Conservation (phyloP, 2,329 filamentous ascomycete species). For the Paradendryphiella salina region DNA sequence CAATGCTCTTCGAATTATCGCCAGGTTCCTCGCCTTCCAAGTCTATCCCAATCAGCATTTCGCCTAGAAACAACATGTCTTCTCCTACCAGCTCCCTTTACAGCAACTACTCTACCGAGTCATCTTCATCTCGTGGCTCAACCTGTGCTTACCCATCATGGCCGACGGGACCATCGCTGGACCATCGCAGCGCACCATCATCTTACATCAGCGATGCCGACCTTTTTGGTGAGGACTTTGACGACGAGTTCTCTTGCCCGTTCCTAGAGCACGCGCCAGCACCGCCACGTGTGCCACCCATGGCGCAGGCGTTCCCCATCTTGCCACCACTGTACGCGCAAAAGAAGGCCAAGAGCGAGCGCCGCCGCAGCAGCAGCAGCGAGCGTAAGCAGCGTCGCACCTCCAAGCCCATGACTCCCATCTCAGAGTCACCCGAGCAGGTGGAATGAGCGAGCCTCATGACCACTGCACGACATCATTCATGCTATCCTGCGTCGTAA, state of each 20-base stretch:
- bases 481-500: constrained; percentile 10
- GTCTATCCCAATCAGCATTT: constrained; percentile 46
- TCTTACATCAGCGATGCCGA: constrained; percentile 50
- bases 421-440: constrained; percentile 47
- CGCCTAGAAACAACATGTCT: constrained; percentile 41
- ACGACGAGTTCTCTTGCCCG: constrained; percentile 38
- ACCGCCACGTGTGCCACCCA: constrained; percentile 44
- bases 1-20: constrained; percentile 46
- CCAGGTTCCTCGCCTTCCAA: constrained; percentile 45
- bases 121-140: constrained; percentile 37
- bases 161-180: constrained; percentile 45
- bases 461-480: not conserved
- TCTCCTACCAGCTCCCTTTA: constrained; percentile 44
- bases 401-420: constrained; percentile 50
- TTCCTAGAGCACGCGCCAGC: constrained; percentile 48
- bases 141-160: constrained; percentile 49
- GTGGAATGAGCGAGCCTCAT: constrained; percentile 37
- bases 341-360: constrained; percentile 49
- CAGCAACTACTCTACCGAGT: constrained; percentile 41
- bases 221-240: constrained; percentile 47
- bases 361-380: constrained; percentile 47
- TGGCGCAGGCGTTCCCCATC: constrained; percentile 44
- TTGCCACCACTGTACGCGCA: constrained; percentile 46
- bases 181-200: constrained; percentile 43
- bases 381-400: constrained; percentile 46